Evolutionary conservation across 495 filamentous ascomycete genomes (phyloP), one percentile per base, ranked within the genome.

Genomic region (Hypoxylon trugodes): DNA sequence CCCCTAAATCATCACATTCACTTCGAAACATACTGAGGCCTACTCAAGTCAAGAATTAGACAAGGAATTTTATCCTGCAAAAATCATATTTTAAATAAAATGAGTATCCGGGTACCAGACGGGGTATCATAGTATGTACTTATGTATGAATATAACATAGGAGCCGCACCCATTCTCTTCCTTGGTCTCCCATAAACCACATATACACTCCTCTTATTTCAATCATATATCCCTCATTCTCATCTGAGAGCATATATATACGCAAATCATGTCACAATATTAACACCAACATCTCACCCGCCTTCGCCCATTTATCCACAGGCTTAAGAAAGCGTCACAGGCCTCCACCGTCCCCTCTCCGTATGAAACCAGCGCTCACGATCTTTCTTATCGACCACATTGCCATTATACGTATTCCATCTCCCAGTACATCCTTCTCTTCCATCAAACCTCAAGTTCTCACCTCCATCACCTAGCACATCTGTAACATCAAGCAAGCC

Each of bases 401-500:
- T 52, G 2, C 71, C 72, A 16, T 57, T 61, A 21, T 64, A 71
- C 30, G 71, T 73, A 65, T 88, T 87, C 86, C 86, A 89, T 40
- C 72, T 67, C 2, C 86, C 86, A 5, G 51, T 75, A 52, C 86
- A 89, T 7, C 78, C 79, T 43, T 82, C 78, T 28, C 74, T 71
- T 8, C 69, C 59, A 15, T 58, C 70, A 2, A 55, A 59, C 15
- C 55, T 53, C 25, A 82, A 25, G 30, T 69, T 69, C 68, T 82
- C 80, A 13, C 80, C 79, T n/a, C 74, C 66, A 6, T 75, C 74
- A 12, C 73, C 68, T 2, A 81, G 56, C 52, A 88, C 55, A 51
- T 87, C 84, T 7, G 68, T 70, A 38, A 87, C 75, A n/a, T 78
- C 75, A 1, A 87, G 74, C 32, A 89, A 67, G 3, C 82, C 84